Base-by-base conservation (phyloP, 2,329 filamentous ascomycete species). In the Stagonosporopsis cucurbitacearum region DNA sequence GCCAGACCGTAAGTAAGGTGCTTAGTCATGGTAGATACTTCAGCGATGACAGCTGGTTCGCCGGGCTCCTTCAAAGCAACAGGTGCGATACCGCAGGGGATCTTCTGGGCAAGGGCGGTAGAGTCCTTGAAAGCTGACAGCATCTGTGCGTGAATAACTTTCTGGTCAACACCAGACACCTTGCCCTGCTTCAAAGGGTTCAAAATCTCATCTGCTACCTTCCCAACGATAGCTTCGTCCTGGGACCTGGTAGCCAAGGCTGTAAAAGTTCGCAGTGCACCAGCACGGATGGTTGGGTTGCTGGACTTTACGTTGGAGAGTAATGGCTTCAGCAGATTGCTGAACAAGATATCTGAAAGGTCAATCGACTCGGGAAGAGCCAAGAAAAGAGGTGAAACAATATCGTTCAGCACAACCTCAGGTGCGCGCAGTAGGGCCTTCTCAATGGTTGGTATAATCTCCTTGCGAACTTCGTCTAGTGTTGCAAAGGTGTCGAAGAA, bases 231-330 rank as follows among this genome's bases (percentile, higher is more conserved):
- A 3, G 81, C 75, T 32, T 81, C 79, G 60, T 91, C 84, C 43
- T 78, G 72, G 63, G 86, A 90, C 63, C 84, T 83, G 37, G 78
- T 74, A 26, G 91, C 84, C n/a, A 93, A 80, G 9, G 84, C 83
- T 61, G 84, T 82, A 73, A 98, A 96, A 7, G 89, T 89, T 35
- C 83, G 81, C 20, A 93, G 78, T 8, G 91, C 90, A 22, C 92
- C 92, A 59, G 84, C 84, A 52, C 94, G 88, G 59, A 97, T 91
- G 2, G 77, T 77, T 13, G 85, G 79, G 73, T 96, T 98, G 69
- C 90, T 93, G 1, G 95, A 98, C 75, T 96, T 97, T 74, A 93
- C 82, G 71, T 92, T 96, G 36, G 92, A 88, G n/a, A 98, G 78
- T 12, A 99, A 80, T 6, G 92, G 91, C 74, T 96, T 98, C 33